phyloP scores from a whole-genome alignment of 345 rosid species.

The Hypericum perforatum region DNA sequence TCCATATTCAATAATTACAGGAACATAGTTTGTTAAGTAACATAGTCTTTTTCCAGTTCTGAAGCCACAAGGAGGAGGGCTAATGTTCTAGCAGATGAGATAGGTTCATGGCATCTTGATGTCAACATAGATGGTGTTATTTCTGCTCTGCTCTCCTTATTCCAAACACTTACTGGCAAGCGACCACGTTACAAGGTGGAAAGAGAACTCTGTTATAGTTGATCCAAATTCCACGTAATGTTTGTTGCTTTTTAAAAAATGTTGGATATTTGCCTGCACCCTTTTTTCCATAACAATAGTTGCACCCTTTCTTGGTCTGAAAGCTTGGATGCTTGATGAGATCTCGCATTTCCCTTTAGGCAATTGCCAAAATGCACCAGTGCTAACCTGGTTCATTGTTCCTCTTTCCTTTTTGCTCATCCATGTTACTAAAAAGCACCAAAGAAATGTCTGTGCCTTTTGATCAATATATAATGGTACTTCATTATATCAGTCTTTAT shows the following conservation, averaged over 20 bases:
- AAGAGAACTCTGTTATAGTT: too few species aligned
- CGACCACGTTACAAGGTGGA: slow-evolving; percentile 68
- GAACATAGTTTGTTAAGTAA: neutral
- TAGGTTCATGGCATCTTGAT: slow-evolving; percentile 94
- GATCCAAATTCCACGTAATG: neutral
- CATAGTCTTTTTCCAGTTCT: slow-evolving; percentile 41
- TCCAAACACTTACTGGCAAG: slow-evolving; percentile 80
- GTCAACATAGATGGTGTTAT: slow-evolving; percentile 71
- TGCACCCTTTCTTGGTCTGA: too few species aligned
- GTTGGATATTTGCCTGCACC: neutral
- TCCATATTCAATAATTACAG: too few species aligned
- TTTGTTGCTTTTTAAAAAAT: neutral
- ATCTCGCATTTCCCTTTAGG: neutral
- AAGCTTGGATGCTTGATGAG: neutral
- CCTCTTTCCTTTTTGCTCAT: too few species aligned
- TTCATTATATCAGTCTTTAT: too few species aligned
- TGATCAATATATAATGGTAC: too few species aligned
- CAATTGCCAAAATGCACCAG: neutral
- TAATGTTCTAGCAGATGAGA: slow-evolving; percentile 72
- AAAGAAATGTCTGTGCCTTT: too few species aligned
- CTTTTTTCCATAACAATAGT: neutral
- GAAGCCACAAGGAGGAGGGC: slow-evolving; percentile 59
- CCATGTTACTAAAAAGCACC: too few species aligned
- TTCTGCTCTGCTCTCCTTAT: slow-evolving; percentile 64
- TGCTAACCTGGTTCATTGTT: neutral